Evolutionary conservation across 768 basidiomycete species (phyloP).

Genomic region (Mycena kentingensis): DNA sequence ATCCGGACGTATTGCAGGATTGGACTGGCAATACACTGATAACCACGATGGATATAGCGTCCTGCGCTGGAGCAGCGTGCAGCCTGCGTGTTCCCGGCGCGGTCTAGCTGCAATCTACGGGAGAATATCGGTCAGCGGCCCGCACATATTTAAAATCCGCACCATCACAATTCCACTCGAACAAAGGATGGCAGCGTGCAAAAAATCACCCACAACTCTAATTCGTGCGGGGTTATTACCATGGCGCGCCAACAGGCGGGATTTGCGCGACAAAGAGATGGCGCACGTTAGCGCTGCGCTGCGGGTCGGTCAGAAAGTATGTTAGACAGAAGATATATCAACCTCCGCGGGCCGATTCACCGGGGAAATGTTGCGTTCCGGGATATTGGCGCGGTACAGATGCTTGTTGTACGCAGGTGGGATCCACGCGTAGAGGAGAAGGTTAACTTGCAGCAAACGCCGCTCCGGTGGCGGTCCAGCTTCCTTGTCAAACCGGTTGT

Average conservation of each 20-base stretch:
- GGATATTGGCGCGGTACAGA: neutral
- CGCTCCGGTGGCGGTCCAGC: conserved; percentile 16
- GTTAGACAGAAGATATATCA: conserved; percentile 1
- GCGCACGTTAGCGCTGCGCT: no score
- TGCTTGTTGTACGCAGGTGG: neutral
- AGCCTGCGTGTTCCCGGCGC: conserved; percentile 12
- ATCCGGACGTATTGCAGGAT: neutral
- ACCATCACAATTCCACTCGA: no score
- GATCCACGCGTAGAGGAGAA: neutral
- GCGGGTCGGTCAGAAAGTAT: conserved; percentile 4
- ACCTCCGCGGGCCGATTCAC: neutral
- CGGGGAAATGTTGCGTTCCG: neutral
- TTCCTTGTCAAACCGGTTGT: neutral
- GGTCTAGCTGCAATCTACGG: neutral
- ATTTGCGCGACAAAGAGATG: no score
- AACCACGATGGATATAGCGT: no score
- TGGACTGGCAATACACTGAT: neutral
- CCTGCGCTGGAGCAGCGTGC: no score
- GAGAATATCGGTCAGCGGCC: neutral
- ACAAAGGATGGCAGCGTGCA: no score
- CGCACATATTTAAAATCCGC: no score
- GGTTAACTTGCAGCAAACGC: neutral
- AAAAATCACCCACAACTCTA: no score
- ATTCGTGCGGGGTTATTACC: no score
- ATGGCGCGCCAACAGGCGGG: no score